Conservation (phyloP, 2,329 filamentous ascomycete genomes). For the Magnaporthales sp. region DNA sequence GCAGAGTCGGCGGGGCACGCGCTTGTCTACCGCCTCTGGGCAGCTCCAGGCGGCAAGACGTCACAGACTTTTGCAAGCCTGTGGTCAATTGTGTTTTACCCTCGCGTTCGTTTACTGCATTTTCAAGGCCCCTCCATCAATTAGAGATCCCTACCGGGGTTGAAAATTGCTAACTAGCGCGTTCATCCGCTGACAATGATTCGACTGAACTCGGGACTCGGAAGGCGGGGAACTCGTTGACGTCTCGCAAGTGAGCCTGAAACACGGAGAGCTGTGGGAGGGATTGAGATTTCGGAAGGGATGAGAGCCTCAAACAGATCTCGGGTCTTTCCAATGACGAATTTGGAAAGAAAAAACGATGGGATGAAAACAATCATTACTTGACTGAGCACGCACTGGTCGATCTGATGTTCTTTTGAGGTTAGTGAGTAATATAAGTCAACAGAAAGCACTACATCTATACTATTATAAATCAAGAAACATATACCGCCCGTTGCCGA, state of each 20-base stretch:
- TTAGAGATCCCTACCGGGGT: not conserved
- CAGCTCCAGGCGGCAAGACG: not conserved
- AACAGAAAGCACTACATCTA: not conserved
- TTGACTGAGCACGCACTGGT: not conserved
- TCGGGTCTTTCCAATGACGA: not conserved
- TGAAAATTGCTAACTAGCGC: not conserved
- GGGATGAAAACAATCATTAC: not conserved
- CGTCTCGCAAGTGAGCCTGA: not conserved
- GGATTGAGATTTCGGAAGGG: not conserved
- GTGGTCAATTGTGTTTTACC: too few relatives aligned
- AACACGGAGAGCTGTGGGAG: not conserved
- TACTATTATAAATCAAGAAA: not conserved
- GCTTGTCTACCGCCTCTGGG: not conserved
- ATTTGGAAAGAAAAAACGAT: not conserved
- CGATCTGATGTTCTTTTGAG: not conserved
- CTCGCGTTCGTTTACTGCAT: not conserved
- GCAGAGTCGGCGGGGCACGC: not conserved
- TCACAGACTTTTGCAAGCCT: not conserved
- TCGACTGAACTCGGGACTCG: not conserved
- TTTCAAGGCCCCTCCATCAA: not conserved
- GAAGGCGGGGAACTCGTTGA: not conserved
- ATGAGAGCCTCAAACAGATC: not conserved
- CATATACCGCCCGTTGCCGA: not conserved
- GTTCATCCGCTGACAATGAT: not conserved
- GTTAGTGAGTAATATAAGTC: not conserved